Conservation (phyloP, 83 land plant genomes). For the Picea abies region DNA sequence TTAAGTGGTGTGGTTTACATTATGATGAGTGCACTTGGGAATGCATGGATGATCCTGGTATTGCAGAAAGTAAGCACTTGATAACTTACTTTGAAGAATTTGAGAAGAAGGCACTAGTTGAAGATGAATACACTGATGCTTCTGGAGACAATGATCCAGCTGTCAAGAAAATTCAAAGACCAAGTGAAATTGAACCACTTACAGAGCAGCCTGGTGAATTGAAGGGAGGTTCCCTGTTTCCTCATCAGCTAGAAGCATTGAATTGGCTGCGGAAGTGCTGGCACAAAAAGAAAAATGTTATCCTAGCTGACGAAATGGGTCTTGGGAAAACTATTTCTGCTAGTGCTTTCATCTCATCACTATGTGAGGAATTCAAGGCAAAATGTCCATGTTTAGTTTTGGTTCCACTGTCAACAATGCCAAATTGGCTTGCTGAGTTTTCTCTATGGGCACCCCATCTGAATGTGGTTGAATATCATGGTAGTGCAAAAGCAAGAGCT, state of each 20-base stretch:
- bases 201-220: slow-evolving; percentile 91
- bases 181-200: slow-evolving; percentile 54
- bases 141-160: slow-evolving; percentile 11
- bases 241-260: slow-evolving; percentile 97
- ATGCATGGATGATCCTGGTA: slow-evolving; percentile 60
- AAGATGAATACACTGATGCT: slow-evolving; percentile 45
- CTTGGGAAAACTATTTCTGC: slow-evolving; percentile 97
- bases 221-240: slow-evolving; percentile 86
- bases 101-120: slow-evolving; percentile 38
- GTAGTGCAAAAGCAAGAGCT: slow-evolving; percentile 88
- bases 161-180: slow-evolving; percentile 23
- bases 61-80: slow-evolving; percentile 42
- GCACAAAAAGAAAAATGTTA: slow-evolving; percentile 89
- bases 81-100: slow-evolving; percentile 47
- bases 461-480: slow-evolving; percentile 98
- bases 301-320: slow-evolving; percentile 99
- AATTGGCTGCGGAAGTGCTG: slow-evolving; percentile 97
- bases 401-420: slow-evolving; percentile 96
- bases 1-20: slow-evolving; percentile 91
- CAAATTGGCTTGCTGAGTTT: slow-evolving; percentile 95
- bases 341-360: slow-evolving; percentile 88
- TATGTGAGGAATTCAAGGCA: slow-evolving; percentile 77
- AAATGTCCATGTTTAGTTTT: slow-evolving; percentile 84
- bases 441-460: slow-evolving; percentile 88
- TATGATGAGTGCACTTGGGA: slow-evolving; percentile 99